Evolutionary conservation across 2,329 filamentous ascomycete species (phyloP), one percentile per base, ranked within the genome.

Genomic region (Calonectria pseudoturangicola): DNA sequence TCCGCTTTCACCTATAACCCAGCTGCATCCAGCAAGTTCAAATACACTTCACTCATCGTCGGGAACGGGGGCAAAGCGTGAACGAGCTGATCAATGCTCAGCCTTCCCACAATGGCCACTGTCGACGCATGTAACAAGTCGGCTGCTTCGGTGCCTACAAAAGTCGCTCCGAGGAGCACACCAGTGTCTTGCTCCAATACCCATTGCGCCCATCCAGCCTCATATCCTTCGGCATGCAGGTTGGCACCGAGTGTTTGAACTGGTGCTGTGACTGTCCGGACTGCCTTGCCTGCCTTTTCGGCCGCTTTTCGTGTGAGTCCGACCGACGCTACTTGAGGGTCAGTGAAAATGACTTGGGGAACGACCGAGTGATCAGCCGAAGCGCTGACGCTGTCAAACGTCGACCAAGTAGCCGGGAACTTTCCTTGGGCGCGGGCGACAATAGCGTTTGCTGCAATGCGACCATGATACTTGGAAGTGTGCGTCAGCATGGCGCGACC

Each of bases 261-360:
- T 7, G 54, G 54, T n/a, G 54, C 54, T 25, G 54, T 60, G 6
- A 60, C 36, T 28, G 54, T 60, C 54, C 54, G 13, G 10, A 60
- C 36, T 8, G n/a, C 33, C 15, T 41, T 60, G 4, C 54, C 36
- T 18, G n/a, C 33, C 13, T 28, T 60, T 27, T 60, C n/a, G 36
- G 54, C 54, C 18, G 33, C 54, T 9, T 10, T 41, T 12, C 54
- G 54, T 36, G 54, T 60, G 8, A 60, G 54, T 13, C 54, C 54
- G n/a, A 60, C 54, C 13, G 54, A 60, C n/a, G 54, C 54, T 12
- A 60, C 54, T 60, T 60, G 54, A 6, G 54, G 54, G 54, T 60
- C 54, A 3, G 54, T 60, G 36, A 60, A 60, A 10, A 60, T 60
- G 54, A 60, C 54, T 27, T 60, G 54, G 2, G 54, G 54, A 28